Percentiles rank a stretch among this genome's conserved stretches.
Evolutionary conservation across 257 asterid genomes (phyloP).

Genomic region (Nicotiana tabacum): DNA sequence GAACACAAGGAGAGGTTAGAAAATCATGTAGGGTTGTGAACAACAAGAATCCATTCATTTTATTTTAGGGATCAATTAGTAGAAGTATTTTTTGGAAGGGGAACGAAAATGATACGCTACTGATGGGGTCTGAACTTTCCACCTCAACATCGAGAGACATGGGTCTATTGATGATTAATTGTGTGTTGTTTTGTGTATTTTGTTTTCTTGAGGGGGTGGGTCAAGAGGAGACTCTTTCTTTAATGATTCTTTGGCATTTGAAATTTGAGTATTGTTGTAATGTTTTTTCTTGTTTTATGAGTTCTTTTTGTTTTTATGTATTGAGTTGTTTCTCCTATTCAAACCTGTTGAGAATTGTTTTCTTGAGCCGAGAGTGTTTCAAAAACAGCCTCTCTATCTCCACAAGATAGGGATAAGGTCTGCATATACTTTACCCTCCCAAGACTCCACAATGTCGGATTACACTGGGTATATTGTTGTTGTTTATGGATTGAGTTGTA

Average conservation of each 20-base stretch:
- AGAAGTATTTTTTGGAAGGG: neutral
- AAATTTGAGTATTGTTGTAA: neutral
- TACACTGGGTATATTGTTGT: too few relatives aligned
- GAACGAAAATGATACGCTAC: too few relatives aligned
- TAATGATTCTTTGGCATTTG: neutral
- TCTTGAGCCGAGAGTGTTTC: too few relatives aligned
- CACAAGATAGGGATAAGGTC: too few relatives aligned
- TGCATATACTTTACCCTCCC: too few relatives aligned
- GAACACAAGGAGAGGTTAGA: slow-evolving; percentile 45
- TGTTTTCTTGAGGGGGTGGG: neutral
- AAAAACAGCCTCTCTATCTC: rapidly evolving
- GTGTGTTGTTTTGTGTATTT: neutral
- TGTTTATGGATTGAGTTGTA: neutral
- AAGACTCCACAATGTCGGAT: too few relatives aligned
- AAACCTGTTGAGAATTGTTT: too few relatives aligned
- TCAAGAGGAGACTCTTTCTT: neutral
- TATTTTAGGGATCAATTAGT: neutral
- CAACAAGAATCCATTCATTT: neutral
- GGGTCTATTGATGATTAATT: neutral
- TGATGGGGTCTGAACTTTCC: too few relatives aligned
- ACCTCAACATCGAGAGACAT: neutral
- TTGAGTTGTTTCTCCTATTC: neutral
- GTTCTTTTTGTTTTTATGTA: neutral
- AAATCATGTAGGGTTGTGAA: slow-evolving; percentile 14
- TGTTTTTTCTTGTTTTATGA: neutral